These are phyloP conservation scores for Yamadazyma spencermartinsiae DNA, from an alignment of 1,139 yeast species.

Conservation along the genomic window DNA sequence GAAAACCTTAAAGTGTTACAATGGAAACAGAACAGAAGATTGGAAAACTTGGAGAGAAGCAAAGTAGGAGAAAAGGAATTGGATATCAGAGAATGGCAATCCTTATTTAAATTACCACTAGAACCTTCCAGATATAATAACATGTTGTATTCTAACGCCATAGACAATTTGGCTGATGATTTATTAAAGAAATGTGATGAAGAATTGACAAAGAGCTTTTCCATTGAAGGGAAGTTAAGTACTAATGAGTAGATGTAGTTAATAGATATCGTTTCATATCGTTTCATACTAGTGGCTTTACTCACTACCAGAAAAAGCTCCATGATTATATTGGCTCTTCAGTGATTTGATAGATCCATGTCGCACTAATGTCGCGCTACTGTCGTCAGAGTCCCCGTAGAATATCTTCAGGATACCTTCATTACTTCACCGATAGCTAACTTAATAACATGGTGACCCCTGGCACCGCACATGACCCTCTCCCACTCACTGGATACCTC, in stretches of 20 bases:
- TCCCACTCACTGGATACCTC: too few species aligned
- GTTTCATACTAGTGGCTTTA: too few species aligned
- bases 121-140: slow-evolving; percentile 80
- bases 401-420: too few species aligned
- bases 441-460: too few species aligned
- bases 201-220: slow-evolving; percentile 61
- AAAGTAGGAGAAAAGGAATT: slow-evolving; percentile 58
- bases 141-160: slow-evolving; percentile 67
- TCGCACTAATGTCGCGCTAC: too few species aligned
- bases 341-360: too few species aligned
- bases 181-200: slow-evolving; percentile 64
- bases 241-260: slow-evolving; percentile 5
- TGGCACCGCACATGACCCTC: too few species aligned
- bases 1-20: slow-evolving; percentile 70
- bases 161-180: slow-evolving; percentile 68
- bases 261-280: too few species aligned
- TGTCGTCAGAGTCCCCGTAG: too few species aligned
- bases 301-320: too few species aligned
- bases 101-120: slow-evolving; percentile 64
- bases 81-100: slow-evolving; percentile 66
- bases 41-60: slow-evolving; percentile 63
- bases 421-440: too few species aligned
- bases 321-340: too few species aligned
- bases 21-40: slow-evolving; percentile 73
- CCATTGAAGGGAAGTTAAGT: slow-evolving; percentile 51